Evolutionary conservation across 75 land plant genomes (phyloP), one percentile per base, ranked within the genome.

Genomic region (Cunninghamia lanceolata): DNA sequence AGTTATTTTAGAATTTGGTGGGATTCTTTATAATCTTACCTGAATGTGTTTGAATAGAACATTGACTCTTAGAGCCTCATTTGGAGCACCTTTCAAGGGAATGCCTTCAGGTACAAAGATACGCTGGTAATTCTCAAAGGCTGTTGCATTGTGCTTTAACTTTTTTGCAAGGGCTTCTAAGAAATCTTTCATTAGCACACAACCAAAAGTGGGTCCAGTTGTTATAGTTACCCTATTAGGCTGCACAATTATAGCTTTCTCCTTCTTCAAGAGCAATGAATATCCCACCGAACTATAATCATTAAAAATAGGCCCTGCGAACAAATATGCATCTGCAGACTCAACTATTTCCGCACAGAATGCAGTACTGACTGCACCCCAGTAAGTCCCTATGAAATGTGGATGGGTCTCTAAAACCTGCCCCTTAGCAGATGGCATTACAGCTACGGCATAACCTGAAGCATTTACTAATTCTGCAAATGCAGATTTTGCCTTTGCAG

Each of bases 201-300:
- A 92, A 15, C 93, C 92, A 85, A 90, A 92, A 36, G 90, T 68
- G 38, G 89, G 82, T 32, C 89, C 88, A 59, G 84, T 91, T 68
- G 84, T 82, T 0, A 92, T 77, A 19, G 82, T 85, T 9, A 90
- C 92, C n/a, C 93, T 83, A 56, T 92, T 89, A 34, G 88, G 90
- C 70, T 92, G 83, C 13, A 92, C 92, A 4, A 91, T 77, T 17
- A 92, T 76, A 38, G 86, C 85, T 75, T 92, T 91, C 75, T 87
- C 93, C 84, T 88, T 91, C 53, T 89, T 92, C 56, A 91, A 42
- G 35, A 92, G 84, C 71, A 92, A 83, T 39, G 93, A 92, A 85
- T 92, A 92, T 16, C 94, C 94, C 56, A 92, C 94, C 16, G 93
- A 91, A 88, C 91, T 91, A 70, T 92, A 92, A 79, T 91, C 93